These are phyloP conservation scores for Alternaria triticimaculans DNA, from an alignment of 2,329 filamentous ascomycete genomes.

Conservation along the genomic window DNA sequence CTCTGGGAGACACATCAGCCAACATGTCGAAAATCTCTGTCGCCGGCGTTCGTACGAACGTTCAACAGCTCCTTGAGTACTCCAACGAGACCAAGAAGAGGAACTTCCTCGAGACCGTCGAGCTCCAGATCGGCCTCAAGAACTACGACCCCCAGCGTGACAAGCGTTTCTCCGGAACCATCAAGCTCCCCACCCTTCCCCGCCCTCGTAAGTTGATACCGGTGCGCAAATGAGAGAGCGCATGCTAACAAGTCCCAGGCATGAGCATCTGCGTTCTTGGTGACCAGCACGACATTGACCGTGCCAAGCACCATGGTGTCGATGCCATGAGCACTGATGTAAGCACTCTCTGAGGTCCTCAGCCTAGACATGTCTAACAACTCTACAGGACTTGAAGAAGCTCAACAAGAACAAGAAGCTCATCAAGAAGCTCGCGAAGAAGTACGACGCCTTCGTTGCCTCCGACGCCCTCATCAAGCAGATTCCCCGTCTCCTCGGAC, in stretches of 20 bases:
- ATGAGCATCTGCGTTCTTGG: slow-evolving; percentile 71
- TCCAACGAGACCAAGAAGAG: slow-evolving; percentile 95
- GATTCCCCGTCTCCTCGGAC: slow-evolving; percentile 99
- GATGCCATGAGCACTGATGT: slow-evolving; percentile 94
- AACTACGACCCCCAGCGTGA: slow-evolving; percentile 89
- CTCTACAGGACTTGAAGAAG: slow-evolving; percentile 86
- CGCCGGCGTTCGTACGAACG: slow-evolving; percentile 95
- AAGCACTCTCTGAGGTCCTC: neutral
- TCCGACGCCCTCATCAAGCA: slow-evolving; percentile 99
- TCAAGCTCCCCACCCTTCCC: slow-evolving; percentile 93
- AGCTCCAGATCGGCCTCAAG: slow-evolving; percentile 63
- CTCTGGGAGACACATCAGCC: slow-evolving; percentile 58
- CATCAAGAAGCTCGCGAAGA: slow-evolving; percentile 99
- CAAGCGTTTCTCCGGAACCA: slow-evolving; percentile 99
- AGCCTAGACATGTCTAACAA: slow-evolving; percentile 7
- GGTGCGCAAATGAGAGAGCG: neutral
- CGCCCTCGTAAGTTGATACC: slow-evolving; percentile 57
- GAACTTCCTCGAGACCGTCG: slow-evolving; percentile 95
- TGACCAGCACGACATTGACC: slow-evolving; percentile 98
- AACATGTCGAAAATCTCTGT: slow-evolving; percentile 86
- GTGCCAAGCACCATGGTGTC: slow-evolving; percentile 98
- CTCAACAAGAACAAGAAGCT: slow-evolving; percentile 99
- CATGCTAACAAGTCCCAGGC: slow-evolving; percentile 22
- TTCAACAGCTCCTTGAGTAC: slow-evolving; percentile 93
- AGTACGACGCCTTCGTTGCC: slow-evolving; percentile 99